Evolutionary conservation across 768 basidiomycete genomes (phyloP), one percentile per base, ranked within the genome.

Genomic region (Galerina sulciceps): DNA sequence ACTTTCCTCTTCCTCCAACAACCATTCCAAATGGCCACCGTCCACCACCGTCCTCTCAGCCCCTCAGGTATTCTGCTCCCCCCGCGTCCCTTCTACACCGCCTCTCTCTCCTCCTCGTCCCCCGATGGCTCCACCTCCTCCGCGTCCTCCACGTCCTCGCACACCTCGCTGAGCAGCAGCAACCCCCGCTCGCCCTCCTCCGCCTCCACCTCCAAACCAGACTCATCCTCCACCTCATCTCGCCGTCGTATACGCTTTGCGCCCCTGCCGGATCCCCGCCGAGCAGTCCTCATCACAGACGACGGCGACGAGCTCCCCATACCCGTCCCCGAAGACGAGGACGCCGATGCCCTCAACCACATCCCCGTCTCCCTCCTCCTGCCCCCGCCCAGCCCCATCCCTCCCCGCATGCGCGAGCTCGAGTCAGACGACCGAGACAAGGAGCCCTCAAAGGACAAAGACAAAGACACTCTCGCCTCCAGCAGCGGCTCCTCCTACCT

Each of bases 211-310:
- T 59, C 63, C 11, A 45, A 36, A 57, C 55, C 36, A 48, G 15
- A n/a, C 43, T 38, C 44, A 31, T 46, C 18, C 35, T 46, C 57
- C 51, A 15, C 38, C 49, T 34, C 61, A n/a, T 53, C 31, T 26
- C 60, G 43, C 11, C 68, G 69, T 17, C 73, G 76, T 46, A 94
- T 95, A 58, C 85, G 90, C 59, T 95, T 95, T 61, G 93, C 94
- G 0, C 94, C 94, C 1, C 82, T 95, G 15, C 94, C 94, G 1
- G 89, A 91, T 64, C 90, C 91, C 1, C 79, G 84, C 20, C 79
- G 84, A 50, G 79, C 82, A 50, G 76, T 80, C 59, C 62, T 76
- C 62, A 68, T 76, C 58, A 71, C 69, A 22, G 79, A 79, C 60
- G 73, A 79, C 67, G 79, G 75, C 62, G 72, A 73, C 50, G 78